Conservation (phyloP, 129 eudicot species). For the Artemisia annua region DNA sequence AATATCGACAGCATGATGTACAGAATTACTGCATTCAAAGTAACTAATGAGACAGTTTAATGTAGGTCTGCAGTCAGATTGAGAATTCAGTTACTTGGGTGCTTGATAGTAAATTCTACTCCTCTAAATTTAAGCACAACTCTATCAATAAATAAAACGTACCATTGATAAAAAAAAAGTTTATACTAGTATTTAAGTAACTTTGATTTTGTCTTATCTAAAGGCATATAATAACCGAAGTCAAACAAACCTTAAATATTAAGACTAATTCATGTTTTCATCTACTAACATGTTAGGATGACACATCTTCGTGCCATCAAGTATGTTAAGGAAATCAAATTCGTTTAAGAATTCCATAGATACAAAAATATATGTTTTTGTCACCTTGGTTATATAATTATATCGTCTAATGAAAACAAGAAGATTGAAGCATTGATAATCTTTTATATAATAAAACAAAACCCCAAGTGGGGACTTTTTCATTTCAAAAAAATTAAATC, state of each 20-base stretch:
- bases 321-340: not conserved
- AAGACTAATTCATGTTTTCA: not conserved
- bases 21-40: no score
- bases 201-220: not conserved
- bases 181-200: not conserved
- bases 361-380: not conserved
- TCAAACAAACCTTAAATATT: not conserved
- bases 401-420: not conserved
- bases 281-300: not conserved
- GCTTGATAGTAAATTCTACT: no score
- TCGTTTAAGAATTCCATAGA: not conserved
- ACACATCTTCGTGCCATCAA: constrained; percentile 23
- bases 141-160: no score
- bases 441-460: no score
- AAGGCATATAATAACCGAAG: not conserved
- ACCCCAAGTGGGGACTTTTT: no score
- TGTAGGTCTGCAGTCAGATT: no score
- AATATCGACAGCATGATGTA: not conserved
- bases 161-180: not conserved
- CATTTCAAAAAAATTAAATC: no score
- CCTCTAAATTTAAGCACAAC: no score
- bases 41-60: no score
- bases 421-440: not conserved
- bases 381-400: no score
- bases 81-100: no score